These are phyloP conservation scores for Rutstroemia sp. DNA, from an alignment of 2,329 filamentous ascomycete genomes.

Conservation along the genomic window DNA sequence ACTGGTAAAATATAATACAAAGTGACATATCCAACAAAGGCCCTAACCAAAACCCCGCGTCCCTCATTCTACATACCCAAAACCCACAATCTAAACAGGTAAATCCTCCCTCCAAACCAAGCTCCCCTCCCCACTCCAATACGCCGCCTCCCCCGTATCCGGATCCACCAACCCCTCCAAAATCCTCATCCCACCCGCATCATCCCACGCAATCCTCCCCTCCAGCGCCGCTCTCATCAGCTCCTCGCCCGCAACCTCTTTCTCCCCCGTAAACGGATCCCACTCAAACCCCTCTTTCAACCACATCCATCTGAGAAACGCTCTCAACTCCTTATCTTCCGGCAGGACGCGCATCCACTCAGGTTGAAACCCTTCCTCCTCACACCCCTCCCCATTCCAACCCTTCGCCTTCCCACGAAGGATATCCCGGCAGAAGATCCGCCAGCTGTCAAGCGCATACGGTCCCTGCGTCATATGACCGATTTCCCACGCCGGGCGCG, in stretches of 20 bases:
- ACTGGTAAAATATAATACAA: too few relatives aligned
- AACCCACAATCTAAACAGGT: background rate
- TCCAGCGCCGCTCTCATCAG: conserved; percentile 50
- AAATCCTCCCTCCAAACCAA: background rate
- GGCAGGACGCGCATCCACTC: conserved; percentile 89
- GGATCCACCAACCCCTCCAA: conserved; percentile 16
- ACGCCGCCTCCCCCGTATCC: background rate
- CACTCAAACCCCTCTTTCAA: conserved; percentile 77
- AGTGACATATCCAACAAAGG: background rate
- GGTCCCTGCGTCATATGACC: conserved; percentile 75
- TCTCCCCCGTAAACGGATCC: conserved; percentile 65
- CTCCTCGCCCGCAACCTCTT: conserved; percentile 43
- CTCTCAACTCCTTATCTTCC: conserved; percentile 79
- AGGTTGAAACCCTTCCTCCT: conserved; percentile 58
- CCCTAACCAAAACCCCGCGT: background rate
- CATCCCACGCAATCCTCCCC: conserved; percentile 41
- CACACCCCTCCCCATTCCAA: conserved; percentile 60
- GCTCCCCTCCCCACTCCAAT: background rate
- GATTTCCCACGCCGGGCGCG: conserved; percentile 61
- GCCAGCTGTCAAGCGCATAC: conserved; percentile 85
- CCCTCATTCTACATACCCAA: background rate
- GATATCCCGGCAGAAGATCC: conserved; percentile 83
- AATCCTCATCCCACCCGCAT: conserved; percentile 30
- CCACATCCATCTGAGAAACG: conserved; percentile 88
- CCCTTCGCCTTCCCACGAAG: conserved; percentile 58